Evolutionary conservation across 2,329 filamentous ascomycete species (phyloP).

Genomic region (Fusarium sp.): DNA sequence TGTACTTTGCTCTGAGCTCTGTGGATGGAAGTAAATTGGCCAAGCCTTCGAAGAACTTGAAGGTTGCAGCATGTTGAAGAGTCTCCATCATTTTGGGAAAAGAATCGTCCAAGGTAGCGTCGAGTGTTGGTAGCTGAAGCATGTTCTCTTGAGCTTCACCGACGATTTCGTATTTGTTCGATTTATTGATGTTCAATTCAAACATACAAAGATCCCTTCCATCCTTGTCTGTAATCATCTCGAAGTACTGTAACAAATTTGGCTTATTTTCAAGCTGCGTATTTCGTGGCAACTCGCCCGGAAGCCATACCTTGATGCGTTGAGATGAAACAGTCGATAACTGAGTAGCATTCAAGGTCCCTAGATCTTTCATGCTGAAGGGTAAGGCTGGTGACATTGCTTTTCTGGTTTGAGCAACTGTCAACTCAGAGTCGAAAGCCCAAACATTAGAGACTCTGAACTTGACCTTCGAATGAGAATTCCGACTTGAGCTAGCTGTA

Average conservation of each 20-base stretch:
- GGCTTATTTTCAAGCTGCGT: accelerated
- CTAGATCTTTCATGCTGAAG: background rate
- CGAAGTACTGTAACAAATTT: accelerated
- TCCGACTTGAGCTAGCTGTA: accelerated
- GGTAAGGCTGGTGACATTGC: accelerated
- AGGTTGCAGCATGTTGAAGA: background rate
- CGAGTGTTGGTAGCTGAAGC: background rate
- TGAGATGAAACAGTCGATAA: background rate
- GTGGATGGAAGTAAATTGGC: background rate
- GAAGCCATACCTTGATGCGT: background rate
- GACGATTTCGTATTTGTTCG: accelerated
- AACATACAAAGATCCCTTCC: background rate
- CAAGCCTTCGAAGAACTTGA: background rate
- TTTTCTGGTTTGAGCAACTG: accelerated
- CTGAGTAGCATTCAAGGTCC: accelerated
- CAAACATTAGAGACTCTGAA: background rate
- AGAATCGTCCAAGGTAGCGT: accelerated
- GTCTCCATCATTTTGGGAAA: accelerated
- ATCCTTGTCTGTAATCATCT: accelerated
- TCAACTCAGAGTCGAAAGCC: background rate
- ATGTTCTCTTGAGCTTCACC: background rate
- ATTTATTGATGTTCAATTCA: accelerated
- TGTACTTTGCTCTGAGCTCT: background rate
- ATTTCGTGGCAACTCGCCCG: accelerated
- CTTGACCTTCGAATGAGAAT: accelerated